phyloP scores from a whole-genome alignment of 1,284 basidiomycete genomes.

The Termitomyces sp. region DNA sequence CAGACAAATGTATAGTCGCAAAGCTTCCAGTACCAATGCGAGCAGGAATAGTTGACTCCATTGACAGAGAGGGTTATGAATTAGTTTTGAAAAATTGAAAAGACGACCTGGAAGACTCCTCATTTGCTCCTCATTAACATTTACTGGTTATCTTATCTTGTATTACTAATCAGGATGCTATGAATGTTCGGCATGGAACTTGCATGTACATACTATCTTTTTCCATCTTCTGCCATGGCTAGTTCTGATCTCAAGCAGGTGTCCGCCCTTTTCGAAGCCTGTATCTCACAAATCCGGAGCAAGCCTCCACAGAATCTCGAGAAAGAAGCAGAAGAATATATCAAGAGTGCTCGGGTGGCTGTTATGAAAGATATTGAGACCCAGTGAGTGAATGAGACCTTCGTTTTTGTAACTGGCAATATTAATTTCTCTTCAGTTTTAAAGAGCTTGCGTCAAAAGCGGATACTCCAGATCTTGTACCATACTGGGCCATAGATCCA shows the following conservation, averaged over 20 bases:
- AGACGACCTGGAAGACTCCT: too few species aligned
- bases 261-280: conserved; percentile 16
- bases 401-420: not conserved
- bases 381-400: not conserved
- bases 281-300: conserved; percentile 10
- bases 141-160: too few species aligned
- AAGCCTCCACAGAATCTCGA: conserved; percentile 8
- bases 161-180: too few species aligned
- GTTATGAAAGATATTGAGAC: conserved; percentile 13
- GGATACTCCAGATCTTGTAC: not conserved
- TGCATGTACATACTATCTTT: too few species aligned
- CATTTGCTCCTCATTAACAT: too few species aligned
- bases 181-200: too few species aligned
- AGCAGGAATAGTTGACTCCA: too few species aligned
- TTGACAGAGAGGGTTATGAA: too few species aligned
- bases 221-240: not conserved
- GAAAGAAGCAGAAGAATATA: conserved; percentile 10
- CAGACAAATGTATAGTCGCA: too few species aligned
- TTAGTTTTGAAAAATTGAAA: too few species aligned
- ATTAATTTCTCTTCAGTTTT: conserved; percentile 1
- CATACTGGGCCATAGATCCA: conserved; percentile 3
- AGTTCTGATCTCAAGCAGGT: conserved; percentile 11
- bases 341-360: conserved; percentile 7
- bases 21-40: too few species aligned
- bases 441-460: not conserved